phyloP scores from a whole-genome alignment of 164 flowering plant species.

The Tetrastigma voinierianum region DNA sequence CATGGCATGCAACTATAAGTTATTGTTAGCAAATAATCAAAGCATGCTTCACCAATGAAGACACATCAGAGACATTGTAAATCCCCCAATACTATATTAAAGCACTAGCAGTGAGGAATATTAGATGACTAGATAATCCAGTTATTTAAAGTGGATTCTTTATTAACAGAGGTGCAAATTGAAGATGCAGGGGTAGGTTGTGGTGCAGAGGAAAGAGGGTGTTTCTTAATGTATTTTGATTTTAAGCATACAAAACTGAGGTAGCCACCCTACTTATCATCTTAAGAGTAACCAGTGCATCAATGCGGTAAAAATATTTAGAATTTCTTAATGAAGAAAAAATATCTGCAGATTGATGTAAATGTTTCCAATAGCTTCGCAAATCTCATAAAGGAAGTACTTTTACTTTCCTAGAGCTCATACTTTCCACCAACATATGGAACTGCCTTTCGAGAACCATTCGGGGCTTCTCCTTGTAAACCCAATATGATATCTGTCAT shows the following conservation, averaged over 20 bases:
- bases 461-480: slow-evolving; percentile 63
- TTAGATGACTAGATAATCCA: not conserved
- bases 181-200: not conserved
- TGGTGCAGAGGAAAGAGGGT: not conserved
- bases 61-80: not conserved
- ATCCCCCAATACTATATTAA: not conserved
- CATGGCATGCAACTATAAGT: not conserved
- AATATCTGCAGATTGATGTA: not conserved
- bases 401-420: slow-evolving; percentile 4
- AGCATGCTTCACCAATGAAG: not conserved
- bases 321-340: not conserved
- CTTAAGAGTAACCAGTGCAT: not conserved
- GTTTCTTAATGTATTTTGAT: not conserved
- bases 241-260: not conserved
- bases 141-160: not conserved
- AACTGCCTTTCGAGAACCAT: slow-evolving; percentile 39
- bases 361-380: not conserved
- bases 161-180: not conserved
- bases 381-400: not conserved
- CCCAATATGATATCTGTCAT: slow-evolving; percentile 73
- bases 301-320: not conserved
- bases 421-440: slow-evolving; percentile 73
- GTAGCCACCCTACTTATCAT: not conserved
- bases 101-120: not conserved
- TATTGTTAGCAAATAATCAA: not conserved